Conservation (phyloP, 2,329 filamentous ascomycete genomes). For the Alternaria burnsii region DNA sequence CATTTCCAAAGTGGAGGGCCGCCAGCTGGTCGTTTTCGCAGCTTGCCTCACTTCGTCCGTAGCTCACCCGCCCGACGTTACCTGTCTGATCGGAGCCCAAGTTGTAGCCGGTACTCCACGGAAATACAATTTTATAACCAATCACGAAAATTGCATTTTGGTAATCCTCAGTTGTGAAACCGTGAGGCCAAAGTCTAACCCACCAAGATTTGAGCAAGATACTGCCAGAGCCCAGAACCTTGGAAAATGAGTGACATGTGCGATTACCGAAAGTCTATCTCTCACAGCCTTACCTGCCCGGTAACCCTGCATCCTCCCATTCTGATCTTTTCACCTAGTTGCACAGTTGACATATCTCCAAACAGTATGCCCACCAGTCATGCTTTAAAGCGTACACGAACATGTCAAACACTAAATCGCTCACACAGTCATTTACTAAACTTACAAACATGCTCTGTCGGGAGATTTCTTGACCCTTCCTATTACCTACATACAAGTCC, state of each 20-base stretch:
- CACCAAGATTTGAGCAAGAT: neutral
- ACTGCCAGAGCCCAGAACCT: slow-evolving; percentile 22
- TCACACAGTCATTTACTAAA: slow-evolving; percentile 39
- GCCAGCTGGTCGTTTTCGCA: neutral
- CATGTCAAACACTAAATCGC: slow-evolving; percentile 22
- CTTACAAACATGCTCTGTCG: slow-evolving; percentile 19
- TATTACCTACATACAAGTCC: slow-evolving; percentile 29
- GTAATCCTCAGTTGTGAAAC: neutral
- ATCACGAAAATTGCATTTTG: neutral
- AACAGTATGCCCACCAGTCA: neutral
- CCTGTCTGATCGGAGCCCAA: neutral
- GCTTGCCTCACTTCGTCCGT: slow-evolving; percentile 1
- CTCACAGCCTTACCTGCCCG: neutral
- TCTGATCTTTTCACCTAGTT: neutral
- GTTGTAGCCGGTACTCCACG: neutral
- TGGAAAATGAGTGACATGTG: slow-evolving; percentile 35
- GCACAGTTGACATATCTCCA: neutral
- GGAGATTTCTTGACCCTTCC: slow-evolving; percentile 29
- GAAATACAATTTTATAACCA: neutral
- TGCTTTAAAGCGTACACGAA: slow-evolving; percentile 10
- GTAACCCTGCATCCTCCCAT: neutral
- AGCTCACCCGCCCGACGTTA: neutral
- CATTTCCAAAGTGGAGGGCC: neutral
- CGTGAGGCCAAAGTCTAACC: neutral
- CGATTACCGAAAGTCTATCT: slow-evolving; percentile 5